Conservation (phyloP, 129 eudicot species). For the Gnaphalium uliginosum region DNA sequence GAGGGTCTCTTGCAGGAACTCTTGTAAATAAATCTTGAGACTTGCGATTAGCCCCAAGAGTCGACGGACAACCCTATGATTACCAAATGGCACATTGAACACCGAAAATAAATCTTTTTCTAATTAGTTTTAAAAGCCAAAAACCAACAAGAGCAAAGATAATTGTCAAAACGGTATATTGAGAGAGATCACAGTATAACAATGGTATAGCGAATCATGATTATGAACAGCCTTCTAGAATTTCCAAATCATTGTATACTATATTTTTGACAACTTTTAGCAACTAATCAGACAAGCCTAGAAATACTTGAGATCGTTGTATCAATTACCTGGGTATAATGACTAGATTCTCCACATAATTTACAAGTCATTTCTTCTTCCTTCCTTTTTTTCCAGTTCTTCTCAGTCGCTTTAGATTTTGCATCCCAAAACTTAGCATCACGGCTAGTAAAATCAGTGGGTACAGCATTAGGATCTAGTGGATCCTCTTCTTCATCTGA, state of each 20-base stretch:
- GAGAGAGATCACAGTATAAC: neutral
- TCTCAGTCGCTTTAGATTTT: constrained; percentile 96
- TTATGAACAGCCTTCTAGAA: constrained; percentile 1
- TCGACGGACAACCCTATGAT: constrained; percentile 89
- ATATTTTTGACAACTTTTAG: neutral
- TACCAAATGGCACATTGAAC: constrained; percentile 21
- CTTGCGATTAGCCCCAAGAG: constrained; percentile 90
- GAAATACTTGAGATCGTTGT: neutral
- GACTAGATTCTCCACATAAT: constrained; percentile 97
- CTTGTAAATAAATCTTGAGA: constrained; percentile 85
- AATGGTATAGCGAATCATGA: neutral
- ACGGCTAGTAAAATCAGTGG: constrained; percentile 98
- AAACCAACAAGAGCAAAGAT: neutral
- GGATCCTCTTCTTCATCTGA: constrained; percentile 86
- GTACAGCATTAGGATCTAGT: constrained; percentile 93
- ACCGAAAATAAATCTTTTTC: constrained; percentile 6
- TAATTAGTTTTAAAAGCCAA: neutral
- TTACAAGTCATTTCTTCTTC: constrained; percentile 99
- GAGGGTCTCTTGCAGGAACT: constrained; percentile 86
- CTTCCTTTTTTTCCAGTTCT: constrained; percentile 95
- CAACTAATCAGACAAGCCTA: constrained; percentile 13
- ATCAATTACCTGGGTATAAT: constrained; percentile 83
- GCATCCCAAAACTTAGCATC: constrained; percentile 99
- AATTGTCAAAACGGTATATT: neutral
- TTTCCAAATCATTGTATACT: neutral